Evolutionary conservation across 2,329 filamentous ascomycete genomes (phyloP), one percentile per base, ranked within the genome.

Genomic region (Tolypocladium inflatum): DNA sequence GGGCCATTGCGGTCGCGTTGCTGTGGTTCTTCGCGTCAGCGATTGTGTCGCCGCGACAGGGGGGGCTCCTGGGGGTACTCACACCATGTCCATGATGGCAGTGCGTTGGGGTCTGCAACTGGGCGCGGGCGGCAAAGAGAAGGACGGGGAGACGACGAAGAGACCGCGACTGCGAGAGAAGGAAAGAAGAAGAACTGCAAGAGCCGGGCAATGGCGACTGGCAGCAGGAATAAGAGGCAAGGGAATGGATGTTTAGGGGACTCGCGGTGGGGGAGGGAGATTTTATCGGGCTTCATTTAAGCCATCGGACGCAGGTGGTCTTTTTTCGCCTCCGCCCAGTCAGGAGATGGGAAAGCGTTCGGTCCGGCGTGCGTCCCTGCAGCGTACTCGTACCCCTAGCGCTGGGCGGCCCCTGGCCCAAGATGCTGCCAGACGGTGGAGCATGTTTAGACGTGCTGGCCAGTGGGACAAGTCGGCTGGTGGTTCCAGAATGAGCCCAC

Each of bases 1-100:
- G 72, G 61, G 73, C 71, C 60, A 77, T 70, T 59, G 71, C 65
- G 59, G 81, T 84, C 65, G 79, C 73, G 71, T 83, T 84, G 60
- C 80, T 81, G 60, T 68, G 71, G 63, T 60, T 65, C 7, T 50
- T 55, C 53, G 56, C 55, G 58, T 56, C 21, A 43, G 39, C 33
- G 48, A 39, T 59, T 58, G 63, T 60, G 56, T 58, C 58, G 57
- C 57, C 51, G 33, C 51, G 62, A 66, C 63, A 59, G 57, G 58
- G 61, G 61, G 26, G 54, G 10, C 37, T 26, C 55, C 39, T 42
- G 55, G 55, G 9, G 60, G 56, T 55, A 70, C 67, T 67, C 63
- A 68, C 70, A 64, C 64, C 62, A 70, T 62, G 52, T 73, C 71
- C 71, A 75, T 75, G 61, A 55, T 66, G 65, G 60, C 57, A 42